phyloP scores from a whole-genome alignment of 306 rosid genomes.

The Argentina anserina region DNA sequence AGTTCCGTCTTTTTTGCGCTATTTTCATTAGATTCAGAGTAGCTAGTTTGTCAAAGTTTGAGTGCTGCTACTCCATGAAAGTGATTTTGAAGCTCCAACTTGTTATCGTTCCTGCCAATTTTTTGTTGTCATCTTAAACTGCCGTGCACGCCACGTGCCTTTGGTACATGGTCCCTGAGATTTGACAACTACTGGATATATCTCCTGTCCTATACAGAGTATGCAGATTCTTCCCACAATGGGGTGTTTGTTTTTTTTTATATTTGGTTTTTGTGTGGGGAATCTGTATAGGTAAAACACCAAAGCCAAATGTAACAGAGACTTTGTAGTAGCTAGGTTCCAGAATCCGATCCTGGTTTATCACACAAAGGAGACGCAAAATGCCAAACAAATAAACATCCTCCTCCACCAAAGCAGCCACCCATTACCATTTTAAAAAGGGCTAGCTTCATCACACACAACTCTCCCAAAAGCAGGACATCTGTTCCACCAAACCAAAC shows the following conservation, averaged over 20 bases:
- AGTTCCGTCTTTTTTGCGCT: not conserved
- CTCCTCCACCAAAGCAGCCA: slow-evolving; percentile 11
- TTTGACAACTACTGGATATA: not conserved
- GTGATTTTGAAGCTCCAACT: not conserved
- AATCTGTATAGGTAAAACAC: slow-evolving; percentile 11
- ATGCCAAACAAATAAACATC: not conserved
- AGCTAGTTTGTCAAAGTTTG: not conserved
- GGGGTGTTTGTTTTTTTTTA: not conserved
- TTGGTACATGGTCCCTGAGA: not conserved
- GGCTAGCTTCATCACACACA: not conserved
- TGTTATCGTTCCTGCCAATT: not conserved
- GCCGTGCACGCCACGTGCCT: slow-evolving; percentile 2
- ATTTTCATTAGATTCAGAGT: not conserved
- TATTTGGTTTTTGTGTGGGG: slow-evolving; percentile 10
- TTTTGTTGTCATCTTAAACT: not conserved
- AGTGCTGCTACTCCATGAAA: not conserved
- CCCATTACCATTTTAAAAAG: not conserved
- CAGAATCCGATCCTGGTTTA: slow-evolving; percentile 5
- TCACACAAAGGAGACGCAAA: not conserved
- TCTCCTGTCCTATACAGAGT: not conserved
- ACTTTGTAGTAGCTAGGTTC: not conserved
- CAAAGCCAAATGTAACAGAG: not conserved
- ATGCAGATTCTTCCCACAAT: slow-evolving; percentile 3
- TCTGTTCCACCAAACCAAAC: slow-evolving; percentile 16
- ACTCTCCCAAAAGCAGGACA: slow-evolving; percentile 2